A percentile compares a stretch with the other conserved stretches of the same genome.
Conservation (phyloP, 2,329 filamentous ascomycete genomes). For the Stylonectria norvegica region DNA sequence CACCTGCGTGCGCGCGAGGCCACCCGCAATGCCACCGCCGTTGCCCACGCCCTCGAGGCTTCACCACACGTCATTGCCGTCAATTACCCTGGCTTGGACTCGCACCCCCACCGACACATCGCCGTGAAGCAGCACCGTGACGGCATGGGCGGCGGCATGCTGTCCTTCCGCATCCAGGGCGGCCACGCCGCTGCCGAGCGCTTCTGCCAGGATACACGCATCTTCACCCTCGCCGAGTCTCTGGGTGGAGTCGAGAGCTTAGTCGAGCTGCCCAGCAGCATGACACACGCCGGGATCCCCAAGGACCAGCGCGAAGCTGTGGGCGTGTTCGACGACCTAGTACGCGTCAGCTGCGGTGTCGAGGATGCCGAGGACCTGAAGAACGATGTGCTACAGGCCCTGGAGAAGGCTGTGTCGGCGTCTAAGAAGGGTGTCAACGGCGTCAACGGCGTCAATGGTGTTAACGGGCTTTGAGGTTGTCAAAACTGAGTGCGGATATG, state of each 20-base stretch:
- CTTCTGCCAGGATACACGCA: slow-evolving; percentile 84
- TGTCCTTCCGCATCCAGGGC: slow-evolving; percentile 89
- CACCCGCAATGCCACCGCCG: slow-evolving; percentile 71
- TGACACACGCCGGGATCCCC: slow-evolving; percentile 97
- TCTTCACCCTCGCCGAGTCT: slow-evolving; percentile 92
- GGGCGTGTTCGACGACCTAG: slow-evolving; percentile 91
- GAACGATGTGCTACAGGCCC: slow-evolving; percentile 75
- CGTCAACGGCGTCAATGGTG: slow-evolving; percentile 30
- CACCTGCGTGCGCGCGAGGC: slow-evolving; percentile 89
- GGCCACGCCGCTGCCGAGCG: slow-evolving; percentile 81
- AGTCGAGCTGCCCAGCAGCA: slow-evolving; percentile 86
- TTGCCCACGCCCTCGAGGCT: slow-evolving; percentile 73
- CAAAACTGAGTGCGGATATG: too few species aligned
- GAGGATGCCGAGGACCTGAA: slow-evolving; percentile 86
- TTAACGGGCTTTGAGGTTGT: too few species aligned
- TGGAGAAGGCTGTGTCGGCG: slow-evolving; percentile 65
- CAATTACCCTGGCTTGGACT: slow-evolving; percentile 90
- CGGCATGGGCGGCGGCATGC: slow-evolving; percentile 94
- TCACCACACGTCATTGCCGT: slow-evolving; percentile 82
- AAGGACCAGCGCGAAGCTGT: slow-evolving; percentile 85
- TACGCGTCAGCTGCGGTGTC: slow-evolving; percentile 88
- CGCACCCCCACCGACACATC: slow-evolving; percentile 81
- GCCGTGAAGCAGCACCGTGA: slow-evolving; percentile 88
- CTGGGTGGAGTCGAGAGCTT: slow-evolving; percentile 90
- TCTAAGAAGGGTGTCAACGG: slow-evolving; percentile 27